These are phyloP conservation scores for Lantana camara DNA, from an alignment of 257 asterid genomes.

Conservation along the genomic window DNA sequence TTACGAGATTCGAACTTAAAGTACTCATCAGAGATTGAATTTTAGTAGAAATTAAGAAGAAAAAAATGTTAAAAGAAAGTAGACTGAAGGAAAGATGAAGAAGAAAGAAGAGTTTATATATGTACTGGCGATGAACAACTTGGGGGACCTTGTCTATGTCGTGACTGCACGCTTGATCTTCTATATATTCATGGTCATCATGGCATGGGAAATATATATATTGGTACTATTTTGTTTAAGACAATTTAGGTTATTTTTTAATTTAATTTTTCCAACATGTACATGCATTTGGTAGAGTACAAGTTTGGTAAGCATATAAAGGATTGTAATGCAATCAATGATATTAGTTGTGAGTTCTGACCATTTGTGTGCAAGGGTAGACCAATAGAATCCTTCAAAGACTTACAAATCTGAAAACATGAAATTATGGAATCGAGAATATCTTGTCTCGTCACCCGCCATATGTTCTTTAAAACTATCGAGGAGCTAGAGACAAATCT, in stretches of 20 bases:
- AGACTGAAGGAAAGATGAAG: not conserved
- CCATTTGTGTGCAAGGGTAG: constrained; percentile 12
- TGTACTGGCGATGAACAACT: constrained; percentile 32
- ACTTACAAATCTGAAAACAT: constrained; percentile 18
- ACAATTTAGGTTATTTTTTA: not conserved
- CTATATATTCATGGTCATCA: not conserved
- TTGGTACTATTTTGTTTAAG: too few relatives aligned
- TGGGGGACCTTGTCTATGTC: constrained; percentile 48
- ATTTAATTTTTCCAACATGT: not conserved
- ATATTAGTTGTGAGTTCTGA: not conserved
- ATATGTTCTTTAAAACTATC: too few relatives aligned
- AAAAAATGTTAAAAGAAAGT: too few relatives aligned
- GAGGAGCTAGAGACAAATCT: too few relatives aligned
- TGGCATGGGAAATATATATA: too few relatives aligned
- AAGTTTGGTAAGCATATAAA: not conserved
- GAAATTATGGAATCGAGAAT: not conserved
- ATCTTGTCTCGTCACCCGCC: constrained; percentile 14
- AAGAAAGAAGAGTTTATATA: not conserved
- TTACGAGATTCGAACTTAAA: constrained; percentile 59
- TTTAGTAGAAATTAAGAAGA: not conserved
- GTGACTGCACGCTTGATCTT: constrained; percentile 62
- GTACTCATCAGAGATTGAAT: constrained; percentile 49
- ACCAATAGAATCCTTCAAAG: constrained; percentile 23
- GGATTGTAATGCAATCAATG: not conserved
- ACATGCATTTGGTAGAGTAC: not conserved